Base-by-base conservation (phyloP, 768 basidiomycete genomes). In the Boletus fagicola region DNA sequence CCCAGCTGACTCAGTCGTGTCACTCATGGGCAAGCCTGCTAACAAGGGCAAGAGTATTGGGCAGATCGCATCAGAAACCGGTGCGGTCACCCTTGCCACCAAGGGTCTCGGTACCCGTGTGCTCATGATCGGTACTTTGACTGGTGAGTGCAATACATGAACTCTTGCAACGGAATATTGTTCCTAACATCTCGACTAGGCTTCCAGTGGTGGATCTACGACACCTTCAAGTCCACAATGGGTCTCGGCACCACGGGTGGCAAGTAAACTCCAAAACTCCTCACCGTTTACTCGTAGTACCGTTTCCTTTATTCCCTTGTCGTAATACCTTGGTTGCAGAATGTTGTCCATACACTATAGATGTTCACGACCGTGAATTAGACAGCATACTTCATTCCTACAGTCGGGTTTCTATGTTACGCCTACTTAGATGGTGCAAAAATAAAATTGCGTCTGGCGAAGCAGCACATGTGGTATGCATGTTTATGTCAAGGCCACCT, bases 151-250 rank as follows among this genome's bases (percentile, higher is more conserved):
- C 11, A 15, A 1, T 5, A 24, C 30, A 24, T 22, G 4, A 1
- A 30, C 10, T 44, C 2, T 49, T 7, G 36, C 36, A 26, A 45
- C 15, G 24, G 35, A 31, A 20, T 20, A n/a, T 16, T 15, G 7
- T 22, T 18, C 4, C 20, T 40, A n/a, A 49, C 38, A 15, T 16
- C 12, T 33, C 26, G 51, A 57, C 70, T 76, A 77, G 91, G 88
- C 69, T 90, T 90, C 88, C 88, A 91, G 80, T 91, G 89, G 90
- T 92, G 90, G 89, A 92, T 93, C 74, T 93, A 92, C 72, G 92
- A 92, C 72, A 78, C 83, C 50, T 92, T 92, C 84, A 92, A 93
- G 80, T 59, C 81, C 36, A 70, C 86, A 54, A 87, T 92, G 87
- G 90, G 90, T 69, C 80, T 92, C 73, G 90, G 90, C 60, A 92